Conservation (phyloP, 257 asterid species). For the Leptodermis oblonga region DNA sequence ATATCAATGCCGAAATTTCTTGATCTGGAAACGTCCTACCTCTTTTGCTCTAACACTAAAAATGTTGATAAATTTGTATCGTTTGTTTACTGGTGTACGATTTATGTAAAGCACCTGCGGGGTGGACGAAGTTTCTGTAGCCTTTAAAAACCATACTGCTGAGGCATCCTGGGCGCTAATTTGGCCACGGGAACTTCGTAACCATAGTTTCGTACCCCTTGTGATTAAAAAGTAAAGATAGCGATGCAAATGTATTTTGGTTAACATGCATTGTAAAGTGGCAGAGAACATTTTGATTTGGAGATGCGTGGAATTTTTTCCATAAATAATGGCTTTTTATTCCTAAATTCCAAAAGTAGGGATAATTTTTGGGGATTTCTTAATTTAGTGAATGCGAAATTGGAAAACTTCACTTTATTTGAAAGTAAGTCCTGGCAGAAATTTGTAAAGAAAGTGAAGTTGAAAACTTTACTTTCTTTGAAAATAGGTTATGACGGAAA, state of each 20-base stretch:
- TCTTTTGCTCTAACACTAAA: neutral
- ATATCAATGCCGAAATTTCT: neutral
- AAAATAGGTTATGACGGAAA: too few relatives aligned
- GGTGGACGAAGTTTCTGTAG: neutral
- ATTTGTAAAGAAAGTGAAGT: too few relatives aligned
- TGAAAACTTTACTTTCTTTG: too few relatives aligned
- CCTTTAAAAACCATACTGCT: neutral
- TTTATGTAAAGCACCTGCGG: neutral
- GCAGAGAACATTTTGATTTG: neutral
- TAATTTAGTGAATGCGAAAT: too few relatives aligned
- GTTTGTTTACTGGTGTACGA: neutral
- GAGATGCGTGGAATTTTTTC: too few relatives aligned
- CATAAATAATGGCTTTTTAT: too few relatives aligned
- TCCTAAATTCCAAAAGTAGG: too few relatives aligned
- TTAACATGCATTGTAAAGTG: neutral
- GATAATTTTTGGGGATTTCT: too few relatives aligned
- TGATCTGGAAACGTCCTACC: neutral
- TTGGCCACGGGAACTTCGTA: neutral
- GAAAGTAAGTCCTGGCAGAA: too few relatives aligned
- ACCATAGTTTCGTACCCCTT: neutral
- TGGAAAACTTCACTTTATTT: too few relatives aligned
- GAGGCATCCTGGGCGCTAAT: neutral
- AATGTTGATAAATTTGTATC: neutral
- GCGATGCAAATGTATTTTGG: neutral
- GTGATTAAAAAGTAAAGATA: neutral